A percentile compares a stretch with the other conserved stretches of the same genome.
phyloP scores from a whole-genome alignment of 805 yeast species.

The Scheffersomyces stipitis region DNA sequence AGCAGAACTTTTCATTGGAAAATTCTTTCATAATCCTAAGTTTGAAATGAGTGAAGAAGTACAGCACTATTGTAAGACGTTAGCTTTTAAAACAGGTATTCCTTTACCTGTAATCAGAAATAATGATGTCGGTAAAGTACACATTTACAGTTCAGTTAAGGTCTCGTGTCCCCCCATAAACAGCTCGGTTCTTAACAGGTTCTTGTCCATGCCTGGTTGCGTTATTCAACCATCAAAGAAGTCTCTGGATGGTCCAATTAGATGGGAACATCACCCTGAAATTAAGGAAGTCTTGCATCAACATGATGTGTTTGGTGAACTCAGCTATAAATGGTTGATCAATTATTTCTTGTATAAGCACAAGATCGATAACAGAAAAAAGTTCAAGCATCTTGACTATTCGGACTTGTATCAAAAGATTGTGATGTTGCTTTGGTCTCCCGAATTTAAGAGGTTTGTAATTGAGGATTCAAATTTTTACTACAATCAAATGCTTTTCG shows the following conservation, averaged over 20 bases:
- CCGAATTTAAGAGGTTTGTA: constrained; percentile 7
- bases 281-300: background rate
- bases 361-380: background rate
- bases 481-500: constrained; percentile 1
- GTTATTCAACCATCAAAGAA: background rate
- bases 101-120: background rate
- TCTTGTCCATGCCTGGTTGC: background rate
- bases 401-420: background rate
- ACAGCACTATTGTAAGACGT: background rate
- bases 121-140: background rate
- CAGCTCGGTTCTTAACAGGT: background rate
- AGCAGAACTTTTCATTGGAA: background rate
- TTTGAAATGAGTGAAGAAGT: background rate
- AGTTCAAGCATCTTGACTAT: background rate
- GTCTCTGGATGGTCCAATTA: background rate
- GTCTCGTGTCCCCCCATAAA: background rate
- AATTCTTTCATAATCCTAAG: background rate
- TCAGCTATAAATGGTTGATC: background rate
- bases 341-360: background rate
- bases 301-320: background rate
- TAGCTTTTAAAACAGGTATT: background rate
- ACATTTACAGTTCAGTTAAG: background rate
- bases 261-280: background rate
- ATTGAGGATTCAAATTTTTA: constrained; percentile 9
- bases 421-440: constrained; percentile 5